These are phyloP conservation scores for Lactarius hengduanensis DNA, from an alignment of 768 basidiomycete genomes.

Conservation along the genomic window DNA sequence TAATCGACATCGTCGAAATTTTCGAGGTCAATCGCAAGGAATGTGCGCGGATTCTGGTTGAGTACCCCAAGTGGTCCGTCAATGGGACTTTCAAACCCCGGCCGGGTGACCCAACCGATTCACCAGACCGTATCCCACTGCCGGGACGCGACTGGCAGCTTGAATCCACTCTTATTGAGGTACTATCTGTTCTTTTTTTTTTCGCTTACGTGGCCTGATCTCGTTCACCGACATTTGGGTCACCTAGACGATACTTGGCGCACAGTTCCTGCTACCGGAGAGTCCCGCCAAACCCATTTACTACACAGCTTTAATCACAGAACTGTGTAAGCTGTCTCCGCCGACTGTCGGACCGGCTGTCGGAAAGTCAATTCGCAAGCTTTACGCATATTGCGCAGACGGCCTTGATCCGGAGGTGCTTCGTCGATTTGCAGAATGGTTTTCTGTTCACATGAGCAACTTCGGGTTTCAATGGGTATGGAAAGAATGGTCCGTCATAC, in stretches of 20 bases:
- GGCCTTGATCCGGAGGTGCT: slow-evolving; percentile 85
- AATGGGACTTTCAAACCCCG: slow-evolving; percentile 83
- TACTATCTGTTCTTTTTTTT: slow-evolving; percentile 34
- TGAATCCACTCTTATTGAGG: slow-evolving; percentile 88
- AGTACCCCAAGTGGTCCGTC: slow-evolving; percentile 81
- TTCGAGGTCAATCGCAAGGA: slow-evolving; percentile 98
- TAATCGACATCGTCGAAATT: slow-evolving; percentile 79
- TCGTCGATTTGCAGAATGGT: slow-evolving; percentile 90
- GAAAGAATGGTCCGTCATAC: slow-evolving; percentile 85
- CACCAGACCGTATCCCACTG: slow-evolving; percentile 46
- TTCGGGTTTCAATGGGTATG: slow-evolving; percentile 99
- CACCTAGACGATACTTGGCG: slow-evolving; percentile 67
- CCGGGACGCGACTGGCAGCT: slow-evolving; percentile 77
- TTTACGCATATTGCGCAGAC: slow-evolving; percentile 77
- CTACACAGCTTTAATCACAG: slow-evolving; percentile 84
- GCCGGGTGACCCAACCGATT: slow-evolving; percentile 54
- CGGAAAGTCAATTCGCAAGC: slow-evolving; percentile 88
- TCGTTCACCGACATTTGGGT: slow-evolving; percentile 10
- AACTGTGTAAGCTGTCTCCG: slow-evolving; percentile 93
- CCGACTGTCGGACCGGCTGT: slow-evolving; percentile 93
- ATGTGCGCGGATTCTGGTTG: slow-evolving; percentile 80
- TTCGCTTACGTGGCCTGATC: neutral
- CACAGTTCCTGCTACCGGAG: slow-evolving; percentile 74
- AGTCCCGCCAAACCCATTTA: slow-evolving; percentile 78
- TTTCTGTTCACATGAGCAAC: slow-evolving; percentile 94